Conservation (phyloP, 2,329 filamentous ascomycete species). For the Graphium sp. region DNA sequence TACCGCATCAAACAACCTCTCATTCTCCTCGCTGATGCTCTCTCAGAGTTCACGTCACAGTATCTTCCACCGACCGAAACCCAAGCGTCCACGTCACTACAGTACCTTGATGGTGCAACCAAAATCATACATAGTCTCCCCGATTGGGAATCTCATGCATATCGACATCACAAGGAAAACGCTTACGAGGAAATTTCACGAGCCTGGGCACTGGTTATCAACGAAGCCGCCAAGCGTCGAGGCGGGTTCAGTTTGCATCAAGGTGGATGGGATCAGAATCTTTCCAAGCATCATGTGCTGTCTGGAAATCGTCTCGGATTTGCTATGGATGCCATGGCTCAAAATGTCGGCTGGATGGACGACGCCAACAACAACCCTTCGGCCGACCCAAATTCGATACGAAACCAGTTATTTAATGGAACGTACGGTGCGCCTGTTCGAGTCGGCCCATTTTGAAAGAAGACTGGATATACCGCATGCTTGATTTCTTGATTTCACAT, state of each 20-base stretch:
- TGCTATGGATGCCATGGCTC: slow-evolving; percentile 62
- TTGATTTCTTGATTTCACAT: too few relatives aligned
- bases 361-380: slow-evolving; percentile 9
- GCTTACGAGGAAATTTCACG: slow-evolving; percentile 92
- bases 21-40: slow-evolving; percentile 65
- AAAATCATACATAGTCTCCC: slow-evolving; percentile 80
- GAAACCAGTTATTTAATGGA: slow-evolving; percentile 44
- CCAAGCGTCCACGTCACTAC: slow-evolving; percentile 67
- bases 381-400: slow-evolving; percentile 36
- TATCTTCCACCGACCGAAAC: slow-evolving; percentile 84
- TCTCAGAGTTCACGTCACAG: slow-evolving; percentile 88
- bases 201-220: slow-evolving; percentile 83
- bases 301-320: slow-evolving; percentile 67
- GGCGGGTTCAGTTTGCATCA: slow-evolving; percentile 82
- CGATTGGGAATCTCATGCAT: slow-evolving; percentile 75
- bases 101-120: slow-evolving; percentile 79
- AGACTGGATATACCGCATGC: too few relatives aligned
- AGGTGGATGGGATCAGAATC: slow-evolving; percentile 79
- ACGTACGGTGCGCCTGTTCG: slow-evolving; percentile 41
- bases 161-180: slow-evolving; percentile 85
- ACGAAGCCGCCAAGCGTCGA: slow-evolving; percentile 77
- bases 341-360: slow-evolving; percentile 65
- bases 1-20: slow-evolving; percentile 78
- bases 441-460: slow-evolving; percentile 44
- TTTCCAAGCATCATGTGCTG: slow-evolving; percentile 75